Evolutionary conservation across 164 flowering plant genomes (phyloP).

Genomic region (Piper longum): DNA sequence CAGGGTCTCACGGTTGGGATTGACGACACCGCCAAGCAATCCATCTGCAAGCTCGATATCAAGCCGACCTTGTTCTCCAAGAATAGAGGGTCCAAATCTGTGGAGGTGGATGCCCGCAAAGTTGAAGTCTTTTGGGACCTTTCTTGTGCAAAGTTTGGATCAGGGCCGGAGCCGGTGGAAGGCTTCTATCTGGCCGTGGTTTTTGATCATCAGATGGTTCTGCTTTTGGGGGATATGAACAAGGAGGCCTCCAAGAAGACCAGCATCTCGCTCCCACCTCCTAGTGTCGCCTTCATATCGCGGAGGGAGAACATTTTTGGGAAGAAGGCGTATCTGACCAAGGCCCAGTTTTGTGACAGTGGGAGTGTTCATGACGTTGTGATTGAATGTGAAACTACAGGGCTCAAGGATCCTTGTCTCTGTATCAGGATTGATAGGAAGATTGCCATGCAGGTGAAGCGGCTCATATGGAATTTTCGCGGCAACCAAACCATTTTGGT

Average conservation of each 20-base stretch:
- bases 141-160: conserved; percentile 25
- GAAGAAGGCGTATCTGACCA: conserved; percentile 21
- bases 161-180: conserved; percentile 30
- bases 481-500: conserved; percentile 34
- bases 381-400: conserved; percentile 23
- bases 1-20: conserved; percentile 26
- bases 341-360: conserved; percentile 27
- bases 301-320: conserved; percentile 35
- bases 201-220: conserved; percentile 18
- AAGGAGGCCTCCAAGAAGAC: conserved; percentile 28
- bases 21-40: conserved; percentile 17
- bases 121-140: conserved; percentile 36
- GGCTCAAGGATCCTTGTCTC: conserved; percentile 20
- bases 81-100: conserved; percentile 24
- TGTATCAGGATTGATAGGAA: conserved; percentile 21
- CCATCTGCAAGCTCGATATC: conserved; percentile 27
- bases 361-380: conserved; percentile 21
- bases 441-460: conserved; percentile 28
- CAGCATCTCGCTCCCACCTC: conserved; percentile 6
- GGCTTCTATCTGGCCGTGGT: conserved; percentile 25
- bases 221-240: conserved; percentile 29
- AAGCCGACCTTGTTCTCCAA: conserved; percentile 35
- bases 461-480: conserved; percentile 32
- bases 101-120: conserved; percentile 11
- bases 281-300: conserved; percentile 19